Evolutionary conservation across 176 grass and related monocot genomes (phyloP).

Genomic region (Cenchrus fungigraminus): DNA sequence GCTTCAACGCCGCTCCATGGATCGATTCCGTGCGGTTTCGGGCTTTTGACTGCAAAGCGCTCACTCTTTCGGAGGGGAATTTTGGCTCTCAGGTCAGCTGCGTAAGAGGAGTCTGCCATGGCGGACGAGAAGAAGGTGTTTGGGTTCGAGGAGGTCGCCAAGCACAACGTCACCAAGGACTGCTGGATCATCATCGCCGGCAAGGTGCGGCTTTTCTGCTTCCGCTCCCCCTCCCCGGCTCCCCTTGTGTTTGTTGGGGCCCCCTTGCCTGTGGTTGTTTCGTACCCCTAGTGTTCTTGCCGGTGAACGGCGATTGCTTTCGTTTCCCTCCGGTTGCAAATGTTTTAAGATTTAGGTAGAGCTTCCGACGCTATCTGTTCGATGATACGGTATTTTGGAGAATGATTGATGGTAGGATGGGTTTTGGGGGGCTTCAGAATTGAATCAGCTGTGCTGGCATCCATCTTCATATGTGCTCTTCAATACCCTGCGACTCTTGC

Average conservation of each 20-base stretch:
- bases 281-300: background rate
- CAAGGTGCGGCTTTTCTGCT: constrained; percentile 57
- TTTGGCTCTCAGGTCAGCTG: background rate
- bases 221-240: too few relatives aligned
- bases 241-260: background rate
- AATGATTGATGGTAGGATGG: background rate
- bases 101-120: constrained; percentile 41
- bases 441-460: background rate
- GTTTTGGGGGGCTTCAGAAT: background rate
- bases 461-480: background rate
- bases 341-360: background rate
- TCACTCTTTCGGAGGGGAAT: background rate
- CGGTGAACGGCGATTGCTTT: background rate
- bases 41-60: background rate
- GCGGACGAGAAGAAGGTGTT: constrained; percentile 56
- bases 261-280: background rate
- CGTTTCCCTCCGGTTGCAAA: background rate
- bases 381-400: background rate
- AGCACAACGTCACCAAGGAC: constrained; percentile 81
- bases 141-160: constrained; percentile 72
- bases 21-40: background rate
- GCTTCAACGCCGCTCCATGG: constrained; percentile 1
- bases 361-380: background rate
- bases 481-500: background rate
- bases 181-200: constrained; percentile 83